Evolutionary conservation across 116 monocot genomes (phyloP).

Genomic region (Thalassia testudinum): DNA sequence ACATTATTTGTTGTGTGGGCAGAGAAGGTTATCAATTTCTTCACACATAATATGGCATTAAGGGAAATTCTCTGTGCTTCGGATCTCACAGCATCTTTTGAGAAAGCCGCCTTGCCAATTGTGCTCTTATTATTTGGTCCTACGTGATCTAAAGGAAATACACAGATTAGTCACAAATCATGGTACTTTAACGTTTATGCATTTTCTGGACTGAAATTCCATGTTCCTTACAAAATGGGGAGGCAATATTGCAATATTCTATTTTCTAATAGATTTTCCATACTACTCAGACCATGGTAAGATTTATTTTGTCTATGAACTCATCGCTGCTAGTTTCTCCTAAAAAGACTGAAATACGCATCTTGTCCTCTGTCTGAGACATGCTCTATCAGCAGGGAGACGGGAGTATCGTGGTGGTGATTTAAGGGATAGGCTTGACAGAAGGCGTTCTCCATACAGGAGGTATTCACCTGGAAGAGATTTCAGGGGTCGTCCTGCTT

Average conservation of each 20-base stretch:
- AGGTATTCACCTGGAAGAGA: slow-evolving; percentile 74
- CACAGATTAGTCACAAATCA: no score
- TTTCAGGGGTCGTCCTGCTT: slow-evolving; percentile 35
- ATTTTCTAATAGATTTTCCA: slow-evolving; percentile 38
- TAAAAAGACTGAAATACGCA: background rate
- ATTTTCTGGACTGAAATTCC: slow-evolving; percentile 19
- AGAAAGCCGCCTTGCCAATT: slow-evolving; percentile 10
- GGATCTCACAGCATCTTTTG: slow-evolving; percentile 3
- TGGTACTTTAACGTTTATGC: slow-evolving; percentile 29
- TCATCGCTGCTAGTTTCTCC: background rate
- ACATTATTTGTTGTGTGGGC: no score
- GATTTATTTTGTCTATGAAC: slow-evolving; percentile 2
- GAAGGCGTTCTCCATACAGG: slow-evolving; percentile 60
- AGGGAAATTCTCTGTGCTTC: slow-evolving; percentile 3
- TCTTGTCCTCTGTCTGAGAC: slow-evolving; percentile 8
- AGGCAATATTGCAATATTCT: slow-evolving; percentile 20
- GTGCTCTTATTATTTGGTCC: slow-evolving; percentile 7
- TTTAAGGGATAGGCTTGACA: slow-evolving; percentile 74
- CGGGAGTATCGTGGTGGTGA: slow-evolving; percentile 61
- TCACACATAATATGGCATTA: no score
- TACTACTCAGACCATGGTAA: slow-evolving; percentile 16
- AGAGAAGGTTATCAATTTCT: no score
- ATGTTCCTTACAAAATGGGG: slow-evolving; percentile 35
- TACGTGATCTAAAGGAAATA: no score
- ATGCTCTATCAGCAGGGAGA: slow-evolving; percentile 36